Conservation (phyloP, 306 rosid species). For the Vicia faba region DNA sequence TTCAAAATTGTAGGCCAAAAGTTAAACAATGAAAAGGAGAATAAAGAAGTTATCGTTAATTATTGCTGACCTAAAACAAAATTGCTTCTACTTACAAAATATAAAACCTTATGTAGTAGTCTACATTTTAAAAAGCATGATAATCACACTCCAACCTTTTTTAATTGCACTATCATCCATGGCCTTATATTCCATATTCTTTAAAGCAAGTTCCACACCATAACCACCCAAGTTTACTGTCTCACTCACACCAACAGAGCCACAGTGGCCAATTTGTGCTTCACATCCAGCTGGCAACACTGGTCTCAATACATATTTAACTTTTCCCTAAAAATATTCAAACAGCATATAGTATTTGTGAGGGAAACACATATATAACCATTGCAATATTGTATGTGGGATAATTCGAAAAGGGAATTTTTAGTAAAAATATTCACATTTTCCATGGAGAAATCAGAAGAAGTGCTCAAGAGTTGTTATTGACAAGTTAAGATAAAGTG, state of each 20-base stretch:
- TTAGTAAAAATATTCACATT: not conserved
- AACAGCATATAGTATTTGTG: too few relatives aligned
- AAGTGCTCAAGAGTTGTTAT: not conserved
- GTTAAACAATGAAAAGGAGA: slow-evolving; percentile 7
- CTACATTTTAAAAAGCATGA: slow-evolving; percentile 16
- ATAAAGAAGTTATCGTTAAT: slow-evolving; percentile 23
- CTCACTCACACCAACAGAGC: slow-evolving; percentile 78
- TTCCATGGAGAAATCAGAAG: not conserved
- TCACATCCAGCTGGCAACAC: slow-evolving; percentile 84
- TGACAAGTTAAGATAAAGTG: not conserved
- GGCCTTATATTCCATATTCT: slow-evolving; percentile 99
- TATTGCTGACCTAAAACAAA: slow-evolving; percentile 32
- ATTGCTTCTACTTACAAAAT: slow-evolving; percentile 30
- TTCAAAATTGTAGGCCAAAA: not conserved
- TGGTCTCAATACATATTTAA: slow-evolving; percentile 77
- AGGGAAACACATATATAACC: too few relatives aligned
- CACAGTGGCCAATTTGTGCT: slow-evolving; percentile 63
- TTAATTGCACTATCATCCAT: slow-evolving; percentile 82
- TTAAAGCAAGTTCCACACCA: slow-evolving; percentile 94
- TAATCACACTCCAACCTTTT: slow-evolving; percentile 68
- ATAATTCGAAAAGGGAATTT: too few relatives aligned
- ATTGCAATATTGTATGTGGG: too few relatives aligned
- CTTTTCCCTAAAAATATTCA: slow-evolving; percentile 62
- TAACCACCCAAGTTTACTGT: slow-evolving; percentile 93
- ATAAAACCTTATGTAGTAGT: slow-evolving; percentile 22